Evolutionary conservation across 768 basidiomycete genomes (phyloP).

Genomic region (Tylopilus subfusipes): DNA sequence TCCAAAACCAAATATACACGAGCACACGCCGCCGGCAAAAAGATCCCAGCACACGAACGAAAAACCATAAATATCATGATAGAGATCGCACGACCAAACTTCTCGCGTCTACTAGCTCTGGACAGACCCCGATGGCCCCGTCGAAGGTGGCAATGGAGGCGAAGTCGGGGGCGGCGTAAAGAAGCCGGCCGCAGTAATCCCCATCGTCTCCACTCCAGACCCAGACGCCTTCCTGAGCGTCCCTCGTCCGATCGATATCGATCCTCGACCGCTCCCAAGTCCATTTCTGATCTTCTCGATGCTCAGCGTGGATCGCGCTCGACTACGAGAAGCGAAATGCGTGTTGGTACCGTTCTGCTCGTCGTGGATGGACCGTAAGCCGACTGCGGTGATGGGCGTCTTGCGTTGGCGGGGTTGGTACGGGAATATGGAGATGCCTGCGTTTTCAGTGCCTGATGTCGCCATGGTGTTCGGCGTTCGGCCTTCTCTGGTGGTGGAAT

Average conservation of each 20-base stretch:
- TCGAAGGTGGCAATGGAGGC: slow-evolving; percentile 27
- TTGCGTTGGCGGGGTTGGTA: slow-evolving; percentile 44
- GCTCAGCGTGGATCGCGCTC: slow-evolving; percentile 58
- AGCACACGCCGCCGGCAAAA: not conserved
- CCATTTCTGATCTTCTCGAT: slow-evolving; percentile 44
- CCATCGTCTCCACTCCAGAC: slow-evolving; percentile 70
- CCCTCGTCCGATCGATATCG: slow-evolving; percentile 64
- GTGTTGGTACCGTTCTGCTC: slow-evolving; percentile 23
- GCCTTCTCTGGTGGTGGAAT: slow-evolving; percentile 8
- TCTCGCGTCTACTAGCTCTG: not conserved
- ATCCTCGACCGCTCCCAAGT: slow-evolving; percentile 41
- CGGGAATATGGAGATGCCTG: slow-evolving; percentile 9
- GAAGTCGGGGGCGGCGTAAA: slow-evolving; percentile 53
- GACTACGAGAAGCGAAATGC: slow-evolving; percentile 37
- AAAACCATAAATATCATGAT: not conserved
- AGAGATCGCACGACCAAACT: not conserved
- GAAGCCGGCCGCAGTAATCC: slow-evolving; percentile 76
- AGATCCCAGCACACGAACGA: not conserved
- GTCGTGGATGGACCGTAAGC: slow-evolving; percentile 37
- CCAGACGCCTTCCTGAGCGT: slow-evolving; percentile 61
- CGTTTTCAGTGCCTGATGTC: slow-evolving; percentile 20
- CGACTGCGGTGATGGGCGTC: slow-evolving; percentile 19
- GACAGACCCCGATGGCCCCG: not conserved
- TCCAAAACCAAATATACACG: not conserved
- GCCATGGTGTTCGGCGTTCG: slow-evolving; percentile 21